A percentile compares a stretch with the other conserved stretches of the same genome.
phyloP scores from a whole-genome alignment of 495 filamentous ascomycete genomes.

The Penicillium paradoxum region DNA sequence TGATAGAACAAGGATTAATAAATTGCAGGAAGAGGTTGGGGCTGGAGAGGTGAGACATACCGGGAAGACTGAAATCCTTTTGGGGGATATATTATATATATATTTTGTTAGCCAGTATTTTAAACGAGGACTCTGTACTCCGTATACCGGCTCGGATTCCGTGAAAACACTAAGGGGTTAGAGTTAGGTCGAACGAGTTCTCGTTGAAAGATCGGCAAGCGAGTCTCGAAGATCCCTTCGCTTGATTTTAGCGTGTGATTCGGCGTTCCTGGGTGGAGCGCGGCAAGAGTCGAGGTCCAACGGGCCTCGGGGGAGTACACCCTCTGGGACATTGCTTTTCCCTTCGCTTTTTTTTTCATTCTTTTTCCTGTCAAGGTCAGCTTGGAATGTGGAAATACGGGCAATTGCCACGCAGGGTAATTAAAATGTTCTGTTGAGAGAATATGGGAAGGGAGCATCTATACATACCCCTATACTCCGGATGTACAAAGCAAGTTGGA shows the following conservation, averaged over 20 bases:
- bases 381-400: neutral
- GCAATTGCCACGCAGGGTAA: neutral
- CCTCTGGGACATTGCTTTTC: neutral
- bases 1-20: constrained; percentile 2
- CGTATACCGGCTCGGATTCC: neutral
- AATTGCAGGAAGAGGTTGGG: neutral
- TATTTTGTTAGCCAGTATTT: too few species aligned
- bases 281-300: constrained; percentile 18
- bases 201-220: constrained; percentile 9
- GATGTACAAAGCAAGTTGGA: too few species aligned
- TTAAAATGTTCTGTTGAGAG: neutral
- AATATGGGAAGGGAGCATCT: neutral
- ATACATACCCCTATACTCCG: neutral
- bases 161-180: neutral
- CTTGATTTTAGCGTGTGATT: constrained; percentile 23
- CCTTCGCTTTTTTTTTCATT: neutral
- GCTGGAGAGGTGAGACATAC: neutral
- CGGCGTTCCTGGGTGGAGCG: constrained; percentile 13
- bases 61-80: neutral
- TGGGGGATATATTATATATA: too few species aligned
- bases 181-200: constrained; percentile 6
- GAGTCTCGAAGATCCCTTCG: constrained; percentile 11
- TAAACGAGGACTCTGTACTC: too few species aligned
- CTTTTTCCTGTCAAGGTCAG: neutral
- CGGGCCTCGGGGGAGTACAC: neutral